phyloP scores from a whole-genome alignment of 2,329 filamentous ascomycete species.

The Botrytis porri region DNA sequence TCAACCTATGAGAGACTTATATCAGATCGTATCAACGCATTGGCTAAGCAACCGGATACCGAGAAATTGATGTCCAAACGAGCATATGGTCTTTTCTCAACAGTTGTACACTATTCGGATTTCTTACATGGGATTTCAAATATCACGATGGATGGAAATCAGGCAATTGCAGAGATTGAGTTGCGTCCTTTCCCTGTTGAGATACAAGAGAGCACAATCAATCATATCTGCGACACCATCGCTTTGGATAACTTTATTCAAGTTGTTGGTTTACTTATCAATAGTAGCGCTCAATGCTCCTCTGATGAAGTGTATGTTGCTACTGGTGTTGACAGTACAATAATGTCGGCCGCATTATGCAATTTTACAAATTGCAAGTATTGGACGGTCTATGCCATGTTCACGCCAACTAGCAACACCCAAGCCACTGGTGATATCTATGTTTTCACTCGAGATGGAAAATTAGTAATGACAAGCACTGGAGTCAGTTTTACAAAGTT shows the following conservation, averaged over 20 bases:
- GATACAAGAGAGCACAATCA: not conserved
- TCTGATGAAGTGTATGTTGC: not conserved
- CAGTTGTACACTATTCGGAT: slow-evolving; percentile 1
- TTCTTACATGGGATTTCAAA: slow-evolving; percentile 7
- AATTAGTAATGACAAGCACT: not conserved
- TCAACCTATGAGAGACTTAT: slow-evolving; percentile 1
- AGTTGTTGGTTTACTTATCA: slow-evolving; percentile 35
- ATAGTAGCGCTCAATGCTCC: slow-evolving; percentile 4
- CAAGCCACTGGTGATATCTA: slow-evolving; percentile 16
- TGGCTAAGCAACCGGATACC: not conserved
- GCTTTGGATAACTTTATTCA: slow-evolving; percentile 39
- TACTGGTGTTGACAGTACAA: slow-evolving; percentile 1
- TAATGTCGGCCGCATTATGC: not conserved
- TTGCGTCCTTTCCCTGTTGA: not conserved
- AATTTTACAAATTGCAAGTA: not conserved
- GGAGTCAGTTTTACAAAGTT: slow-evolving; percentile 8
- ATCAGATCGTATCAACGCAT: not conserved
- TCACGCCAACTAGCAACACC: not conserved
- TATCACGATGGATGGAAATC: not conserved
- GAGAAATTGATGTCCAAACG: slow-evolving; percentile 16
- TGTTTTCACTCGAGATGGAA: slow-evolving; percentile 14
- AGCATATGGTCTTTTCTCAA: slow-evolving; percentile 8
- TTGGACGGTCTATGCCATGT: slow-evolving; percentile 20
- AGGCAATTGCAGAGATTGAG: slow-evolving; percentile 6
- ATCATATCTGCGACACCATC: not conserved